Percentiles rank a stretch among this genome's conserved stretches.
phyloP scores from a whole-genome alignment of 345 rosid genomes.

The Arabidopsis thaliana region DNA sequence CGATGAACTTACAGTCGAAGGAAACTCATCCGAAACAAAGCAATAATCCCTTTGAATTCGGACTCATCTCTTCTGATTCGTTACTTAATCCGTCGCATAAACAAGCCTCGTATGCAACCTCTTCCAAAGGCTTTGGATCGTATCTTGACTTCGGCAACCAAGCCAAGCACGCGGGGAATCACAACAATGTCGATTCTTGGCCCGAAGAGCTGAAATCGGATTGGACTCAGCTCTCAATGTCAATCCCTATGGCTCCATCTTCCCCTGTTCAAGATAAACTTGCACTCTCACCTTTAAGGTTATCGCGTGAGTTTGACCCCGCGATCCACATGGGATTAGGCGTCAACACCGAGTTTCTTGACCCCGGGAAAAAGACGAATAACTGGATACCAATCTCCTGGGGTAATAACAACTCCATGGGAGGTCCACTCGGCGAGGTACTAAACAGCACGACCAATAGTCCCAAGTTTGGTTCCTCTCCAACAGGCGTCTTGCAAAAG shows the following conservation, averaged over 20 bases:
- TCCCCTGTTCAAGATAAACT: constrained; percentile 52
- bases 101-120: constrained; percentile 42
- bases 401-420: constrained; percentile 58
- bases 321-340: constrained; percentile 50
- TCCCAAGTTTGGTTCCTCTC: constrained; percentile 66
- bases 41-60: constrained; percentile 50
- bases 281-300: constrained; percentile 56
- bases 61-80: constrained; percentile 58
- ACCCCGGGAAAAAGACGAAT: constrained; percentile 37
- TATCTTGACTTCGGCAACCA: constrained; percentile 51
- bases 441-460: constrained; percentile 53
- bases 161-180: constrained; percentile 46
- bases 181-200: constrained; percentile 54
- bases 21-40: constrained; percentile 51
- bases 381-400: constrained; percentile 59
- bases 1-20: constrained; percentile 47
- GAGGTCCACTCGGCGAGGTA: constrained; percentile 76
- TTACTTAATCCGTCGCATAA: constrained; percentile 52
- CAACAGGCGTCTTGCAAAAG: constrained; percentile 83
- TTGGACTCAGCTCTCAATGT: constrained; percentile 71
- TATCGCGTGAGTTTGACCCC: constrained; percentile 60
- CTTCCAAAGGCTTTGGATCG: constrained; percentile 59
- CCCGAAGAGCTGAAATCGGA: constrained; percentile 54
- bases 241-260: constrained; percentile 59
- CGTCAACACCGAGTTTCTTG: constrained; percentile 42